A percentile compares a stretch with the other conserved stretches of the same genome.
These are phyloP conservation scores for Neurospora sp. DNA, from an alignment of 495 filamentous ascomycete genomes.

Conservation along the genomic window DNA sequence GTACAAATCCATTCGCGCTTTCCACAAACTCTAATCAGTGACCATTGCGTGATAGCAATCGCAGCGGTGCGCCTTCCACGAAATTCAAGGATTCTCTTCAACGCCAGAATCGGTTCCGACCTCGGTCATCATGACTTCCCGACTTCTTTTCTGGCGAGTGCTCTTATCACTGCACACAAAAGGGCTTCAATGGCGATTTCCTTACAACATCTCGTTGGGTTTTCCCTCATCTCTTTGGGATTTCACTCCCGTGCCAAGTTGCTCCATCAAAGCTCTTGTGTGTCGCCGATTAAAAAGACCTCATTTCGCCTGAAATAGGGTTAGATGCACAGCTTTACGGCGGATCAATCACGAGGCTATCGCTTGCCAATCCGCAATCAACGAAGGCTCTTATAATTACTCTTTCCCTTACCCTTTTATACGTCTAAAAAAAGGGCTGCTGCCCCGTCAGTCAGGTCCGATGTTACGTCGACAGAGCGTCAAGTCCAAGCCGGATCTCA, in stretches of 20 bases:
- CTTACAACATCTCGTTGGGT: not conserved
- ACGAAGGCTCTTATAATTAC: slow-evolving; percentile 1
- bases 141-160: not conserved
- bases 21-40: not conserved
- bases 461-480: slow-evolving; percentile 40
- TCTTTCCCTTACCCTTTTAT: slow-evolving; percentile 7
- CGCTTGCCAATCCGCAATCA: not conserved
- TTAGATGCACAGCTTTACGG: slow-evolving; percentile 17
- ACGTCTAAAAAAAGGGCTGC: slow-evolving; percentile 7
- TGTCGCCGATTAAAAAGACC: slow-evolving; percentile 4
- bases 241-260: not conserved
- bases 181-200: not conserved
- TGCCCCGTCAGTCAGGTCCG: slow-evolving; percentile 7
- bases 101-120: not conserved
- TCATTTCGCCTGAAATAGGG: slow-evolving; percentile 11
- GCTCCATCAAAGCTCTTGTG: not conserved
- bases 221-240: not conserved
- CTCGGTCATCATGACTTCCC: slow-evolving; percentile 1
- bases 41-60: not conserved
- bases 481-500: slow-evolving; percentile 33
- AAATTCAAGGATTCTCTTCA: not conserved
- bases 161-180: not conserved
- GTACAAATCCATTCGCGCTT: not conserved
- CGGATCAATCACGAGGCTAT: slow-evolving; percentile 2
- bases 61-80: not conserved